Base-by-base conservation (phyloP, 768 basidiomycete species). In the Tephrocybe sp. region DNA sequence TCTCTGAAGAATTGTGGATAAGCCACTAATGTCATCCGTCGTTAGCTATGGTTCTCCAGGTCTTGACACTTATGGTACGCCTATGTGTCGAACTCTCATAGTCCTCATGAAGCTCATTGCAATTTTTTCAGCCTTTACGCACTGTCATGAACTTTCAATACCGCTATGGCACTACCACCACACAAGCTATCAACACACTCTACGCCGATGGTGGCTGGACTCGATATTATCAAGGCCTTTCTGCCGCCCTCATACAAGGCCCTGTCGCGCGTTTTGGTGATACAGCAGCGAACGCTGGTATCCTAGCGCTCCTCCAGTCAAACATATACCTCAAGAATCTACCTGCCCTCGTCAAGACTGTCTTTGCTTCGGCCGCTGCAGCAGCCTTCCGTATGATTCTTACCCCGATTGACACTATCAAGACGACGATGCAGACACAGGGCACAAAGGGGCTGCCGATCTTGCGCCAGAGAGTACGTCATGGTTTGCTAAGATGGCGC, bases 121-220 rank as follows among this genome's bases (percentile, higher is more conserved):
- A 11, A 21, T 30, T n/a, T 24, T 22, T 11, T 13, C 46, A 87
- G 87, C 93, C 92, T 5, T 68, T 96, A n/a, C 82, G 92, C n/a
- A 97, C 95, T 2, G 78, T 94, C 47, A 98, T 98, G 96, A 98
- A 98, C 74, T 97, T 90, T 63, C 92, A 94, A 70, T 93, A 94
- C 65, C 82, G 87, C 45, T 94, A 83, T 62, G 94, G 94, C n/a
- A 87, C 86, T 2, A 79, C 83, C 1, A 83, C 83, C 5, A 82
- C 82, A 0, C 68, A 77, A 31, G 86, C 89, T 11, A 79, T 77
- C 49, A 65, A 67, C 40, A 90, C 80, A 3, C 82, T 95, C 15
- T 87, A 87, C 63, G 68, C 67, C 2, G 87, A 93, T 51, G 92
- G 93, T 12, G 91, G 92, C 8, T 87, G 79, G 73, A 71, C 78